Evolutionary conservation across 805 yeast species (phyloP).

Genomic region (Yamadazyma insecticola): DNA sequence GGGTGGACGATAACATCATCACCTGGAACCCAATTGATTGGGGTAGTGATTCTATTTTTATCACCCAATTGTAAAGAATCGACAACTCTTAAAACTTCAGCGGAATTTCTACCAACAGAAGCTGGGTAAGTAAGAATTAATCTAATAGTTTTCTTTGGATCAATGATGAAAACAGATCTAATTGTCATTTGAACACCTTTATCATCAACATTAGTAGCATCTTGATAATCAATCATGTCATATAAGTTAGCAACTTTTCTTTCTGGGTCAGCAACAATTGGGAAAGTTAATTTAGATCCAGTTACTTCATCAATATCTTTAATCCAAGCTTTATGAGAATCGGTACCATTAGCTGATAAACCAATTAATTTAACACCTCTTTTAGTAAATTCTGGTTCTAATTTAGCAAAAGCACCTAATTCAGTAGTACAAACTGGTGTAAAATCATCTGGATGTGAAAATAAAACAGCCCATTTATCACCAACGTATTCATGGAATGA

Average conservation of each 20-base stretch:
- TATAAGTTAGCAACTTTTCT: constrained; percentile 72
- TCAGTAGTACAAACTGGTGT: constrained; percentile 97
- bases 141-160: constrained; percentile 86
- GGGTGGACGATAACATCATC: constrained; percentile 93
- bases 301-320: constrained; percentile 86
- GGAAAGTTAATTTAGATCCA: constrained; percentile 75
- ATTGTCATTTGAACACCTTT: constrained; percentile 79
- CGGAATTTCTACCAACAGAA: constrained; percentile 89
- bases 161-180: constrained; percentile 89
- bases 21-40: constrained; percentile 87
- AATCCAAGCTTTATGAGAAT: constrained; percentile 80
- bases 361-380: constrained; percentile 88
- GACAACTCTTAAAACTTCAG: constrained; percentile 85
- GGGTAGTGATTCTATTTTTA: constrained; percentile 79
- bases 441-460: constrained; percentile 95
- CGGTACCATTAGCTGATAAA: constrained; percentile 78
- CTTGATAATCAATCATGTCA: constrained; percentile 71
- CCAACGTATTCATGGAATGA: constrained; percentile 86
- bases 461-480: constrained; percentile 80
- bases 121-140: constrained; percentile 88
- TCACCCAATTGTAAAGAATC: constrained; percentile 88
- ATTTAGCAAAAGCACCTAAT: constrained; percentile 86
- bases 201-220: constrained; percentile 61
- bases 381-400: constrained; percentile 82
- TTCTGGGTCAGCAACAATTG: constrained; percentile 84